A percentile compares a stretch with the other conserved stretches of the same genome.
Conservation (phyloP, 345 rosid species). For the Linum lewisii region DNA sequence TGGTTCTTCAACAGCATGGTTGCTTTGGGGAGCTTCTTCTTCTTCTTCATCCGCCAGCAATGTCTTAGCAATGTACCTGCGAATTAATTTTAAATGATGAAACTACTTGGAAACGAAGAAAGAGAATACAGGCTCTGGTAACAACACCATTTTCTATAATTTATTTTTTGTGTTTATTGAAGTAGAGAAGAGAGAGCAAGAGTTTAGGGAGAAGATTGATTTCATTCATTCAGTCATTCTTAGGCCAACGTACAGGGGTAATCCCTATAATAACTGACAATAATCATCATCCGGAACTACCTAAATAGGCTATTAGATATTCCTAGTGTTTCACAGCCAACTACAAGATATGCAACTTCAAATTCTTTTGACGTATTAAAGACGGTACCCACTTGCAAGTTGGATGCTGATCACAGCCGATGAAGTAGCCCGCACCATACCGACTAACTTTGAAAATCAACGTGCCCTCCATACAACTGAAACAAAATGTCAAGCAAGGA, state of each 20-base stretch:
- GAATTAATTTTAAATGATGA: conserved; percentile 3
- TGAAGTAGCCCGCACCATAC: conserved; percentile 77
- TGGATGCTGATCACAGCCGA: conserved; percentile 90
- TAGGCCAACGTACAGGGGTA: too few species aligned
- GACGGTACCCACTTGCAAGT: conserved; percentile 72
- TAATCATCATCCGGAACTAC: too few species aligned
- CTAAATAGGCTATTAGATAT: too few species aligned
- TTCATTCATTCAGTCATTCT: too few species aligned
- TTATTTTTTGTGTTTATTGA: conserved; percentile 4
- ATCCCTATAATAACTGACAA: too few species aligned
- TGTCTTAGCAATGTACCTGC: conserved; percentile 84
- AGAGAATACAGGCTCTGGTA: not conserved
- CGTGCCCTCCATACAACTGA: conserved; percentile 84
- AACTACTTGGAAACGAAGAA: conserved; percentile 7
- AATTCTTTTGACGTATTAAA: not conserved
- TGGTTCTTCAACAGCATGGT: conserved; percentile 55
- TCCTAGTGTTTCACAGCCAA: too few species aligned
- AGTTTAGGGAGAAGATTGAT: too few species aligned
- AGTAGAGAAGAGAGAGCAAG: too few species aligned
- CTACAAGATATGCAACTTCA: too few species aligned
- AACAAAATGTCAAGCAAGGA: conserved; percentile 15
- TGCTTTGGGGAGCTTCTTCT: conserved; percentile 43
- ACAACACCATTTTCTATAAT: not conserved
- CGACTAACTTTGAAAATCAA: conserved; percentile 79
- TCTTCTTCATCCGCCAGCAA: conserved; percentile 59